Evolutionary conservation across 2,329 filamentous ascomycete genomes (phyloP).

Genomic region (Colletotrichum gloeosporioides): DNA sequence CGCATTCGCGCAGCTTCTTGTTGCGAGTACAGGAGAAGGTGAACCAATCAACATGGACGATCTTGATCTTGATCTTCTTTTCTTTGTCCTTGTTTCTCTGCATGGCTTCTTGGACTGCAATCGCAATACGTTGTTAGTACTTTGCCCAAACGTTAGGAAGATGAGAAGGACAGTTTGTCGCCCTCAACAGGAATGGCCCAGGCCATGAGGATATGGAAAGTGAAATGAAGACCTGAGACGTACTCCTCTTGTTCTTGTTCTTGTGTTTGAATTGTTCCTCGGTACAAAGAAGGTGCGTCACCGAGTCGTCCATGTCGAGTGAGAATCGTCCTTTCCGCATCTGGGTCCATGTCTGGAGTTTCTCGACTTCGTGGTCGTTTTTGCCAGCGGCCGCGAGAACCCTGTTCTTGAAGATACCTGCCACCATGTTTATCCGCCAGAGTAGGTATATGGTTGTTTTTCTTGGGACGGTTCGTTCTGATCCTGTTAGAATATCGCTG

Average conservation of each 20-base stretch:
- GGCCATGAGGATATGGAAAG: not conserved
- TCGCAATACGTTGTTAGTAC: no score
- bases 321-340: conserved; percentile 65
- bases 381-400: conserved; percentile 65
- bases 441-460: not conserved
- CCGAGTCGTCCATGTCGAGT: conserved; percentile 51
- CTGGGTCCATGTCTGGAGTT: conserved; percentile 71
- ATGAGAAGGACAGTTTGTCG: not conserved
- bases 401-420: conserved; percentile 55
- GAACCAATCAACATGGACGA: conserved; percentile 60
- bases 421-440: not conserved
- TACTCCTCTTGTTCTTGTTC: conserved; percentile 9
- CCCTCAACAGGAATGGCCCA: not conserved
- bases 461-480: not conserved
- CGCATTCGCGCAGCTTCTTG: conserved; percentile 33
- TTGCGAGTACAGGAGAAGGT: conserved; percentile 45
- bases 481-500: not conserved
- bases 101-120: conserved; percentile 39
- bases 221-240: not conserved
- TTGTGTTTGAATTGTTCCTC: conserved; percentile 61
- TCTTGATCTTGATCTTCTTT: conserved; percentile 35
- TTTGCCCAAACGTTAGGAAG: not conserved
- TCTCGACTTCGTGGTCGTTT: conserved; percentile 49
- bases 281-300: conserved; percentile 78
- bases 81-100: conserved; percentile 30